phyloP scores from a whole-genome alignment of 140 eudicot genomes.

The Cichorium intybus region DNA sequence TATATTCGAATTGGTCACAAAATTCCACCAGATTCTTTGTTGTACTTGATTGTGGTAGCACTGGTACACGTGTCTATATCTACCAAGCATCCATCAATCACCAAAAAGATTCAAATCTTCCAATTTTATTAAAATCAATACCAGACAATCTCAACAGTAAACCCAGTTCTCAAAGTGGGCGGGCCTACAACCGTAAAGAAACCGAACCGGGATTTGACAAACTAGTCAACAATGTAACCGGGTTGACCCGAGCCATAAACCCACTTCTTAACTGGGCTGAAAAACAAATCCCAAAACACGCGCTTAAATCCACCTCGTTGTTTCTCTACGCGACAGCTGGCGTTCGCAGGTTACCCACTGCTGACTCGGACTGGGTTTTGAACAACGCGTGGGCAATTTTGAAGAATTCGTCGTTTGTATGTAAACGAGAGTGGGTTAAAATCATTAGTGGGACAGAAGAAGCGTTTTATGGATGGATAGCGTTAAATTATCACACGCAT shows the following conservation, averaged over 20 bases:
- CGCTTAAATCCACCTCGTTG: constrained; percentile 74
- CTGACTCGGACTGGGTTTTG: constrained; percentile 91
- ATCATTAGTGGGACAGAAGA: constrained; percentile 88
- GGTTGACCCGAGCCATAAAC: constrained; percentile 74
- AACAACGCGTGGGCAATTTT: constrained; percentile 68
- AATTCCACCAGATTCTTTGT: constrained; percentile 70
- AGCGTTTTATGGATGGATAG: constrained; percentile 99
- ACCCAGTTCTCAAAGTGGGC: constrained; percentile 60
- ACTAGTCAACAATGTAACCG: constrained; percentile 73
- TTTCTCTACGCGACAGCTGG: constrained; percentile 99
- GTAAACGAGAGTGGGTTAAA: constrained; percentile 85
- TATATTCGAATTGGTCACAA: constrained; percentile 59
- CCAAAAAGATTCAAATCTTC: constrained; percentile 63
- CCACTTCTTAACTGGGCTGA: constrained; percentile 88
- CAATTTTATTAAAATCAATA: constrained; percentile 58
- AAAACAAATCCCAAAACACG: constrained; percentile 75
- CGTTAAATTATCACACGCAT: constrained; percentile 78
- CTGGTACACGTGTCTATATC: constrained; percentile 91
- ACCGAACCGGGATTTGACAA: constrained; percentile 96
- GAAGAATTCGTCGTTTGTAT: constrained; percentile 68
- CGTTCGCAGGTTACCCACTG: constrained; percentile 76
- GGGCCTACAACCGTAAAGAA: constrained; percentile 95
- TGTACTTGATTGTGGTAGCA: constrained; percentile 96
- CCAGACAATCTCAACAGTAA: constrained; percentile 52
- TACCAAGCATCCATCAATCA: constrained; percentile 64